Evolutionary conservation across 2,329 filamentous ascomycete genomes (phyloP), one percentile per base, ranked within the genome.

Genomic region (Grosmannia penicillata): DNA sequence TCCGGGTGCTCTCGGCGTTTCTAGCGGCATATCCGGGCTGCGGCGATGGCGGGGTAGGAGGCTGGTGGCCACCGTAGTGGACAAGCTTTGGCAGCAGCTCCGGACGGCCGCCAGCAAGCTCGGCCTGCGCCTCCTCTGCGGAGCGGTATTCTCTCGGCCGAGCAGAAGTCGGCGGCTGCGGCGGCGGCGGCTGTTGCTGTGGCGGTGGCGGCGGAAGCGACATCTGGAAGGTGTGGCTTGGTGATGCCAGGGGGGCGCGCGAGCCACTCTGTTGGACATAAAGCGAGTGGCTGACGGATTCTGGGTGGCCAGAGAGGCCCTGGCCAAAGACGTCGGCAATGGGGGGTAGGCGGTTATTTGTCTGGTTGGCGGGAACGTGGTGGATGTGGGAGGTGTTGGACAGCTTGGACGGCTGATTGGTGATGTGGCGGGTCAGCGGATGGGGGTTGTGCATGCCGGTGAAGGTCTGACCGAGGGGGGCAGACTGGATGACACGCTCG

Each of bases 401-500:
- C 37, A 93, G 68, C 45, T 82, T 85, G 9, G 84, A 86, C 8
- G 83, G 79, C 45, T 87, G 83, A 53, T 89, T 87, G 49, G 75
- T 70, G 39, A 86, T 66, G 55, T 91, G 84, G 37, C 84, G 74
- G 32, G 81, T 83, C 42, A 83, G 61, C 0, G 82, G 81, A 47
- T 80, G 78, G 6, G 79, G 73, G 50, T 86, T 76, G 54, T 93
- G 78, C 43, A 91, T 77, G 43, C 89, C 87, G 8, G 91, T 95
- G 55, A 98, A 98, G 27, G 85, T 93, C 55, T 95, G 89, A 50
- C 93, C 79, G 19, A 98, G 71, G 14, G 91, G 91, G 8, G 91
- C 91, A 4, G 91, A 98, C 60, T 98, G 91, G 44, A 98, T 93
- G 26, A 96, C 86, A 49, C 91, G 74, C 66, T 98, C 91, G 52